Conservation (phyloP, 139 green algal genomes). For the Chlamydomonas schloesseri region DNA sequence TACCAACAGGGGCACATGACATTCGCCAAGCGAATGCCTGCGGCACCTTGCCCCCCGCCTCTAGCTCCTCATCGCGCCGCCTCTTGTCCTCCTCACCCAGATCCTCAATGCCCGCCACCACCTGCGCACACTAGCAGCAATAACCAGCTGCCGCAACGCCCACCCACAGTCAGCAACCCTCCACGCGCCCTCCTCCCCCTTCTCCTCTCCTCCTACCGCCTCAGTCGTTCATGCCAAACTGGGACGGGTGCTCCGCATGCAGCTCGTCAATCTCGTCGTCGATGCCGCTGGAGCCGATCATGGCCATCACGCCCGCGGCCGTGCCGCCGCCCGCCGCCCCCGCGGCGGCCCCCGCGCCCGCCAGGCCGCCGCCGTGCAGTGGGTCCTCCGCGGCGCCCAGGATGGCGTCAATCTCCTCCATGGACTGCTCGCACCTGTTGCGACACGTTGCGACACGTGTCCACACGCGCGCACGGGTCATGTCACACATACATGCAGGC, state of each 20-base stretch:
- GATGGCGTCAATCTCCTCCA: conserved; percentile 55
- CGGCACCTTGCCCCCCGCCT: too few species aligned
- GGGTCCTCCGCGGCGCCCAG: conserved; percentile 14
- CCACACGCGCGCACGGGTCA: neutral
- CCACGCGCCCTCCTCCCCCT: too few species aligned
- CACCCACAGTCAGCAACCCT: too few species aligned
- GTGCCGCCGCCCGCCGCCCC: neutral
- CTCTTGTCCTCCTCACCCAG: too few species aligned
- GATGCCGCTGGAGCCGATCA: conserved; percentile 24
- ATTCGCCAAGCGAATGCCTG: too few species aligned
- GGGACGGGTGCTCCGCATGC: conserved; percentile 25
- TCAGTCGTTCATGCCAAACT: conserved; percentile 9
- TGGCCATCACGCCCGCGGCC: neutral
- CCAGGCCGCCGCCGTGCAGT: neutral
- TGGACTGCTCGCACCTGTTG: conserved; percentile 38
- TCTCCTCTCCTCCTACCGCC: too few species aligned
- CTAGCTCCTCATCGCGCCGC: too few species aligned
- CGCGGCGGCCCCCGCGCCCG: neutral
- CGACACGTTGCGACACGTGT: too few species aligned
- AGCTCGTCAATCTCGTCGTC: conserved; percentile 37
- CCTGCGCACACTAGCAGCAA: too few species aligned
- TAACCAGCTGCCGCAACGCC: too few species aligned
- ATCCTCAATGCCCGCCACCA: too few species aligned
- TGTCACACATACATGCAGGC: neutral
- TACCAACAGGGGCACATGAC: too few species aligned